phyloP scores from a whole-genome alignment of 139 green algal species.

The Coccomyxa sp. region DNA sequence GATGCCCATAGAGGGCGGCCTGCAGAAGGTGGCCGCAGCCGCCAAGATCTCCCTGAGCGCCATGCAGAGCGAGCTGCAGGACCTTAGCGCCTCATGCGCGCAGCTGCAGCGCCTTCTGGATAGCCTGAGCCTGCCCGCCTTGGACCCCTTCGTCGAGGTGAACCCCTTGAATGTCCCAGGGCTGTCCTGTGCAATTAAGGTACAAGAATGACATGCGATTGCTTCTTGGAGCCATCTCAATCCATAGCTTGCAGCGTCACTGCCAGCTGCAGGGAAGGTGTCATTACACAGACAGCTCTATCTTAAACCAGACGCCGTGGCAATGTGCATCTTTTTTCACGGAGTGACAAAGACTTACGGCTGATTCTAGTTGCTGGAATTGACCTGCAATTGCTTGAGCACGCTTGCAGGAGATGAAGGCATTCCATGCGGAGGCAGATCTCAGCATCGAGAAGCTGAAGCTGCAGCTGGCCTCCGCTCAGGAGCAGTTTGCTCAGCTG shows the following conservation, averaged over 20 bases:
- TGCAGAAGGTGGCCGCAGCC: constrained; percentile 24
- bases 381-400: not conserved
- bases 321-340: too few relatives aligned
- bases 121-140: not conserved
- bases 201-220: not conserved
- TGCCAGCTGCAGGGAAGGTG: too few relatives aligned
- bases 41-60: constrained; percentile 18
- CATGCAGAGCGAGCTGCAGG: constrained; percentile 26
- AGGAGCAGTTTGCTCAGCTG: constrained; percentile 14
- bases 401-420: constrained; percentile 2
- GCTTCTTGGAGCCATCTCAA: not conserved
- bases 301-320: too few relatives aligned
- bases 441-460: not conserved
- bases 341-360: too few relatives aligned
- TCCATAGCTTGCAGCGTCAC: too few relatives aligned
- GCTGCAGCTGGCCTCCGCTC: not conserved
- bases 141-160: not conserved
- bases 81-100: constrained; percentile 9
- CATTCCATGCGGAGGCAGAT: not conserved
- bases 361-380: too few relatives aligned
- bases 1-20: constrained; percentile 23
- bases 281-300: too few relatives aligned
- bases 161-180: too few relatives aligned
- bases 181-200: too few relatives aligned
- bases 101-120: not conserved